phyloP scores from a whole-genome alignment of 768 basidiomycete genomes.

The Sutorius australiensis region DNA sequence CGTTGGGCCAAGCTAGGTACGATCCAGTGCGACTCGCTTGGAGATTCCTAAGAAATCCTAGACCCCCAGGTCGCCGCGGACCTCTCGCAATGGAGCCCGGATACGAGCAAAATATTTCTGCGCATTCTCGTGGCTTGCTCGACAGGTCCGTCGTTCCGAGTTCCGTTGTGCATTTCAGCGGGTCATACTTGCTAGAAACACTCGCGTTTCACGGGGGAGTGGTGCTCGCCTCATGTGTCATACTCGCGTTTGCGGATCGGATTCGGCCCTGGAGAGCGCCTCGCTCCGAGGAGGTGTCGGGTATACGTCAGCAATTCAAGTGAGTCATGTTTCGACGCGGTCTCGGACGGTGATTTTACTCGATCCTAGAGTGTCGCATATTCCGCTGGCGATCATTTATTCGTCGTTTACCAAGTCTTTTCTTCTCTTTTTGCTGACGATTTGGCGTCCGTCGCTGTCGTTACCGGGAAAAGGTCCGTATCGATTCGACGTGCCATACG shows the following conservation, averaged over 20 bases:
- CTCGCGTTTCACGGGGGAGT: conserved; percentile 70
- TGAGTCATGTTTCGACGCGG: conserved; percentile 16
- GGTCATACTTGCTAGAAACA: conserved; percentile 50
- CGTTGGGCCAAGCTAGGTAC: conserved; percentile 71
- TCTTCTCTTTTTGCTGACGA: conserved; percentile 74
- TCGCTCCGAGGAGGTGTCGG: conserved; percentile 34
- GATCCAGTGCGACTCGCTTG: conserved; percentile 9
- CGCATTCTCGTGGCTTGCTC: conserved; percentile 63
- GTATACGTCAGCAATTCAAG: conserved; percentile 63
- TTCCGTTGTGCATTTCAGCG: neutral
- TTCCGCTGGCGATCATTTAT: conserved; percentile 78
- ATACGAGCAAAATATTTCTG: conserved; percentile 47
- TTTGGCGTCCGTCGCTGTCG: conserved; percentile 59
- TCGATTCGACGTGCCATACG: conserved; percentile 25
- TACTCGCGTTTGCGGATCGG: conserved; percentile 43
- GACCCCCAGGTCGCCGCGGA: conserved; percentile 39
- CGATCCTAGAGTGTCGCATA: conserved; percentile 55
- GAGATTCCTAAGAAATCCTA: conserved; percentile 16
- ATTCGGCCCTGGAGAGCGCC: conserved; percentile 27
- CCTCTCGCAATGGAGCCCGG: conserved; percentile 49
- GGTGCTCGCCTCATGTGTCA: conserved; percentile 50
- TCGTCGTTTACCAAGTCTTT: conserved; percentile 83
- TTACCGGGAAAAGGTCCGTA: conserved; percentile 17
- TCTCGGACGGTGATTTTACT: neutral
- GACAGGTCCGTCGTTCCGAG: conserved; percentile 42